Evolutionary conservation across 768 basidiomycete genomes (phyloP).

Genomic region (Kwoniella dejecticola): DNA sequence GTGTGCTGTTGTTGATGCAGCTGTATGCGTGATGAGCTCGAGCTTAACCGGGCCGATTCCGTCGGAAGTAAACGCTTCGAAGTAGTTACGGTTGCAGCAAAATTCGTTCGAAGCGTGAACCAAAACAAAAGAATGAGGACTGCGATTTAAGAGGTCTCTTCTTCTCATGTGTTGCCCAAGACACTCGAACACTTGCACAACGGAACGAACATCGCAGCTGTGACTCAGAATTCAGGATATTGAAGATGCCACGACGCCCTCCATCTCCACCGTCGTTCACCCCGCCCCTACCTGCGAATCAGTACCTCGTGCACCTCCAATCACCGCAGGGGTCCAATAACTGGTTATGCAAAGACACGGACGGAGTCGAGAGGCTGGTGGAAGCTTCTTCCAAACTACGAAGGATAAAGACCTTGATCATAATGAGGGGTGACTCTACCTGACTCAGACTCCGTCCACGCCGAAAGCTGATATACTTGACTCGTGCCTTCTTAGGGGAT

Average conservation of each 20-base stretch:
- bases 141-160: no score
- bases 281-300: slow-evolving; percentile 32
- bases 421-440: slow-evolving; percentile 26
- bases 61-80: not conserved
- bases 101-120: no score
- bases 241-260: slow-evolving; percentile 17
- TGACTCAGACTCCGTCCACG: not conserved
- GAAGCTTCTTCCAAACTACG: slow-evolving; percentile 30
- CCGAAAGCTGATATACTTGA: not conserved
- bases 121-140: no score
- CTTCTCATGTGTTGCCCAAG: no score
- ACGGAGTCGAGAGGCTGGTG: slow-evolving; percentile 34
- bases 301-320: slow-evolving; percentile 30
- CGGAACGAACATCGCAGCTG: no score
- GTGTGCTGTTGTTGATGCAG: no score
- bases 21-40: no score
- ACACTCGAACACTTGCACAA: no score
- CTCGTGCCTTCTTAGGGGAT: slow-evolving; percentile 25
- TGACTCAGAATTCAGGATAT: no score
- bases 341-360: slow-evolving; percentile 29
- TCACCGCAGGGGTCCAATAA: slow-evolving; percentile 39
- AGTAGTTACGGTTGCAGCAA: not conserved
- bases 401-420: slow-evolving; percentile 25
- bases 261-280: slow-evolving; percentile 16
- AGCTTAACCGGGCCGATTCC: not conserved